Conservation (phyloP, 202 grass and related monocot genomes). For the Schoenoplectus triqueter region DNA sequence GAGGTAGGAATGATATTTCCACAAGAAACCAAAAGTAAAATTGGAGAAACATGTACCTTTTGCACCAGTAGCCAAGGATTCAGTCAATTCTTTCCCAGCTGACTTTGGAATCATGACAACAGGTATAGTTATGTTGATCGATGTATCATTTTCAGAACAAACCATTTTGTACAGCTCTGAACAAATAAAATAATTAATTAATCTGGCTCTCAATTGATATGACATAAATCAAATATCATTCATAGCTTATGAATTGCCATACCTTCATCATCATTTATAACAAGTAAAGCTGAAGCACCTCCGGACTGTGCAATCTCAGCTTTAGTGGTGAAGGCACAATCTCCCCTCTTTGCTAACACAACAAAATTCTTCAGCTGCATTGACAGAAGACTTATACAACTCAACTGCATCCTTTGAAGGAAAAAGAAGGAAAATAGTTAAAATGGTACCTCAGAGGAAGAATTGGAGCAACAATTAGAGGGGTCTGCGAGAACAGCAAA, state of each 20-base stretch:
- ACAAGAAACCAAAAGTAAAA: slow-evolving; percentile 32
- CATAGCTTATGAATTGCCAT: not conserved
- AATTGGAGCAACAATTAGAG: slow-evolving; percentile 71
- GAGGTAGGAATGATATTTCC: slow-evolving; percentile 19
- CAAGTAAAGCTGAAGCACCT: slow-evolving; percentile 66
- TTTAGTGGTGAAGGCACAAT: slow-evolving; percentile 77
- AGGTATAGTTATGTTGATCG: slow-evolving; percentile 68
- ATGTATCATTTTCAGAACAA: slow-evolving; percentile 71
- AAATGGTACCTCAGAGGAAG: slow-evolving; percentile 62
- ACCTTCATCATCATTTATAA: slow-evolving; percentile 98
- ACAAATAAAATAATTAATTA: slow-evolving; percentile 27
- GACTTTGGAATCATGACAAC: slow-evolving; percentile 74
- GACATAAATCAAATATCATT: not conserved
- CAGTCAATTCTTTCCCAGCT: slow-evolving; percentile 62
- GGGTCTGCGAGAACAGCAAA: slow-evolving; percentile 66
- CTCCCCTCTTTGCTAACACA: slow-evolving; percentile 69
- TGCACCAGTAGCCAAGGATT: slow-evolving; percentile 53
- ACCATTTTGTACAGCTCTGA: slow-evolving; percentile 85
- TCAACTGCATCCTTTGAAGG: not conserved
- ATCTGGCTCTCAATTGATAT: not conserved
- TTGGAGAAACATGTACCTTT: slow-evolving; percentile 41
- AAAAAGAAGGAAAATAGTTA: not conserved
- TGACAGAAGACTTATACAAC: not conserved
- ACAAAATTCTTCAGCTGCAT: slow-evolving; percentile 66
- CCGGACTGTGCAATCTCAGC: slow-evolving; percentile 66